A percentile compares a stretch with the other conserved stretches of the same genome.
phyloP scores from a whole-genome alignment of 805 yeast genomes.

The Monosporozyma aquatica region DNA sequence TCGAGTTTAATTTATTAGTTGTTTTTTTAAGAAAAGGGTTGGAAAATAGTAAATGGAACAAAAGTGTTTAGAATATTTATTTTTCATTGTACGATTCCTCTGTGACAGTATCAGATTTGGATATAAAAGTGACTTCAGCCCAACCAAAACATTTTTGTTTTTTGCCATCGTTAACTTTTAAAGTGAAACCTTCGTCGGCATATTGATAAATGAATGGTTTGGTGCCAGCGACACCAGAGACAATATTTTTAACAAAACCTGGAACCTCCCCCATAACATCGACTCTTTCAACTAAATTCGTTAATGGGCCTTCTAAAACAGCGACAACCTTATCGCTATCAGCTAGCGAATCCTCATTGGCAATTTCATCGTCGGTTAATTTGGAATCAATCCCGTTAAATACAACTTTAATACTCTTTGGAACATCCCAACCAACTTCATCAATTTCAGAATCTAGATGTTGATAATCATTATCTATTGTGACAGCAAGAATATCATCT shows the following conservation, averaged over 20 bases:
- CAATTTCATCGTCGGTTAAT: conserved; percentile 37
- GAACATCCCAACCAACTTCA: conserved; percentile 89
- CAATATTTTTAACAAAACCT: conserved; percentile 83
- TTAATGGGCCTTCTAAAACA: conserved; percentile 50
- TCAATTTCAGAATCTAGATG: conserved; percentile 53
- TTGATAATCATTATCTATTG: conserved; percentile 54
- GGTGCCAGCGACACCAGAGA: conserved; percentile 89
- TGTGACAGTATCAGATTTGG: conserved; percentile 24
- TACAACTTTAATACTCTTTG: conserved; percentile 54
- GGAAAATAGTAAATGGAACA: too few relatives aligned
- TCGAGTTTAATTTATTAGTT: not conserved
- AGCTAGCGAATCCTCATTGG: conserved; percentile 13
- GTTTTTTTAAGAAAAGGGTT: too few relatives aligned
- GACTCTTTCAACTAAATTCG: conserved; percentile 69
- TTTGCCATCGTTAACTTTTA: conserved; percentile 17
- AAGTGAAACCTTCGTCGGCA: conserved; percentile 41
- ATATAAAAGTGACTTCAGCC: conserved; percentile 30
- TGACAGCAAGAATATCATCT: conserved; percentile 53
- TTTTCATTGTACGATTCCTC: conserved; percentile 15
- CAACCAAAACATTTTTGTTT: conserved; percentile 24
- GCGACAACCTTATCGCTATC: conserved; percentile 34
- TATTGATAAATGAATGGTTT: conserved; percentile 95
- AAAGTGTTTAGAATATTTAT: conserved; percentile 2
- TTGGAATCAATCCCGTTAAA: conserved; percentile 42
- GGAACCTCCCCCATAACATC: conserved; percentile 98